phyloP scores from a whole-genome alignment of 2,329 filamentous ascomycete genomes.

The Penicillium sclerotiorum region DNA sequence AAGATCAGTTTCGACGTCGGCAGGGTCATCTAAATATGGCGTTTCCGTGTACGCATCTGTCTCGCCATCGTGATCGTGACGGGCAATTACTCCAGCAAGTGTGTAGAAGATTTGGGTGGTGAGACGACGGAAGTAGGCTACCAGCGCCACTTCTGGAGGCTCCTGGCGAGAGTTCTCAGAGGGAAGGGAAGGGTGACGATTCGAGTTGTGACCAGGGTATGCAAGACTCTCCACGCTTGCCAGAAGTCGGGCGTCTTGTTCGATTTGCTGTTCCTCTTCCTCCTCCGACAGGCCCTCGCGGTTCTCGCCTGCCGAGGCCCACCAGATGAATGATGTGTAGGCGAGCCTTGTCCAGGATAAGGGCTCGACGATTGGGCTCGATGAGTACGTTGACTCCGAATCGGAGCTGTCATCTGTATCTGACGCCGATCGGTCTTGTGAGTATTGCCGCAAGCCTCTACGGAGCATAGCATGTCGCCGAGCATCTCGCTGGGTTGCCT shows the following conservation, averaged over 20 bases:
- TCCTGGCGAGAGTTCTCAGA: conserved; percentile 34
- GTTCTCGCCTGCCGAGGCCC: conserved; percentile 66
- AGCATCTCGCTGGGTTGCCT: conserved; percentile 87
- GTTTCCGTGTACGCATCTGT: conserved; percentile 18
- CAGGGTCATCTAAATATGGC: conserved; percentile 28
- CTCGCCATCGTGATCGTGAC: conserved; percentile 39
- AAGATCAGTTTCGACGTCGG: conserved; percentile 25
- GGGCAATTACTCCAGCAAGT: conserved; percentile 46
- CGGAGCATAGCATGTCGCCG: conserved; percentile 74
- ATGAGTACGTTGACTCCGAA: conserved; percentile 45
- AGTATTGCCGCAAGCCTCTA: conserved; percentile 56
- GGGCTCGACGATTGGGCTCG: conserved; percentile 55
- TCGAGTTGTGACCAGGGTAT: conserved; percentile 27
- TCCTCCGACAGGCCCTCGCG: conserved; percentile 58
- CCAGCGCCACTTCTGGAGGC: conserved; percentile 50
- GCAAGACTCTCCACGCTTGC: conserved; percentile 39
- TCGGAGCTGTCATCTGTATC: conserved; percentile 38
- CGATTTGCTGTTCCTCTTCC: conserved; percentile 49
- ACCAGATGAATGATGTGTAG: conserved; percentile 68
- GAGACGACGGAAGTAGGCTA: conserved; percentile 54
- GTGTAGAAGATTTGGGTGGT: conserved; percentile 51
- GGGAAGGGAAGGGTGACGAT: conserved; percentile 30
- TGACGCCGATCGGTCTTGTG: conserved; percentile 21
- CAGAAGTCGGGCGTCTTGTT: conserved; percentile 48
- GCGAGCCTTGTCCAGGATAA: conserved; percentile 62